Conservation (phyloP, 169 alveolate genomes). For the Cryptosporidium viatorum region DNA sequence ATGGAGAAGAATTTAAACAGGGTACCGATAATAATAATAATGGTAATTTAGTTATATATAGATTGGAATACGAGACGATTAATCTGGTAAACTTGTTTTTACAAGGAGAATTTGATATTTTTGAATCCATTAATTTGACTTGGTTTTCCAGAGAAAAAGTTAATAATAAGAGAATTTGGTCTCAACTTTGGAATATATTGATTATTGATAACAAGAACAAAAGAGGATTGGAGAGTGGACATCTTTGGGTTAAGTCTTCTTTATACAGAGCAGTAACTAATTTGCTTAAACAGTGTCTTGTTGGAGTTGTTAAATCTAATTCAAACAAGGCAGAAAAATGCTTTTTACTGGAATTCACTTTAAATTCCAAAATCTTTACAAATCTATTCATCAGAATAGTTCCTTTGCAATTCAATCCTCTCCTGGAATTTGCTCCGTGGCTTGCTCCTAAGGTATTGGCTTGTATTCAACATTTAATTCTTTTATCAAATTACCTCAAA, state of each 20-base stretch:
- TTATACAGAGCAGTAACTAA: background rate
- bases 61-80: constrained; percentile 53
- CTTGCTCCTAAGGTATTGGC: constrained; percentile 18
- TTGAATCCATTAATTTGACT: background rate
- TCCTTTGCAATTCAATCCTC: constrained; percentile 10
- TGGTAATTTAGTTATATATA: background rate
- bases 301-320: background rate
- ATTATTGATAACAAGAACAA: background rate
- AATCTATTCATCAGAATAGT: background rate
- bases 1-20: background rate
- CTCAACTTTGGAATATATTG: constrained; percentile 12
- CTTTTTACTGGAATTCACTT: background rate
- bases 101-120: background rate
- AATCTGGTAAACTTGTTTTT: constrained; percentile 1
- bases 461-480: constrained; percentile 29
- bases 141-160: constrained; percentile 15
- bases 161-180: constrained; percentile 20
- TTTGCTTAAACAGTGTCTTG: constrained; percentile 21
- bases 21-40: background rate
- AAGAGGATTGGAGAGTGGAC: constrained; percentile 21
- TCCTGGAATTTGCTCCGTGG: constrained; percentile 52
- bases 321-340: background rate
- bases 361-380: background rate
- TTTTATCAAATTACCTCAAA: background rate
- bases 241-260: constrained; percentile 54